These are phyloP conservation scores for Calonectria hongkongensis DNA, from an alignment of 2,329 filamentous ascomycete genomes.

Conservation along the genomic window DNA sequence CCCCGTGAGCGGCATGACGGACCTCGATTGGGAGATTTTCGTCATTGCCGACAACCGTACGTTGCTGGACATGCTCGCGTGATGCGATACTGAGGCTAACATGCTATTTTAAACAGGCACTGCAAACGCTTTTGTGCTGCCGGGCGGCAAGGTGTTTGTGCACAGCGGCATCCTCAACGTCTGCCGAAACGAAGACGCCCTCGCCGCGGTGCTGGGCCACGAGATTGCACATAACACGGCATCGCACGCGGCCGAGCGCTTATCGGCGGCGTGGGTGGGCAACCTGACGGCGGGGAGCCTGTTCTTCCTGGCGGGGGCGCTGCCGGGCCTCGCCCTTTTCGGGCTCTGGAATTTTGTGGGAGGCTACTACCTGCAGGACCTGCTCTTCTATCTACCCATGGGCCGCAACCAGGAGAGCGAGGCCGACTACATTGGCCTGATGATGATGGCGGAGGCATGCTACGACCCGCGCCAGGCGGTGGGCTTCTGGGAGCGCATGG, in stretches of 20 bases:
- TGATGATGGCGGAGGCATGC: slow-evolving; percentile 89
- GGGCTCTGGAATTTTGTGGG: slow-evolving; percentile 66
- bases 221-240: slow-evolving; percentile 87
- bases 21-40: slow-evolving; percentile 80
- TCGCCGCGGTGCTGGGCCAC: slow-evolving; percentile 86
- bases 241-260: slow-evolving; percentile 79
- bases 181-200: slow-evolving; percentile 78
- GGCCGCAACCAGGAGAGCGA: slow-evolving; percentile 83
- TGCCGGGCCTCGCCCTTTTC: slow-evolving; percentile 64
- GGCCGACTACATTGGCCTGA: slow-evolving; percentile 86
- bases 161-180: slow-evolving; percentile 83
- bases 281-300: slow-evolving; percentile 71
- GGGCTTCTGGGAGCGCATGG: slow-evolving; percentile 81
- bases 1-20: slow-evolving; percentile 77
- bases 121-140: slow-evolving; percentile 85
- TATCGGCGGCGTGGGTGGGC: slow-evolving; percentile 71
- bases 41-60: slow-evolving; percentile 80
- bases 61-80: slow-evolving; percentile 45
- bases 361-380: slow-evolving; percentile 70
- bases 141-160: slow-evolving; percentile 87
- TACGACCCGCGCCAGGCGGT: slow-evolving; percentile 82
- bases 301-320: slow-evolving; percentile 67
- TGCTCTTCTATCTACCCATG: slow-evolving; percentile 81
- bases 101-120: slow-evolving; percentile 60
- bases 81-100: neutral